phyloP scores from a whole-genome alignment of 495 filamentous ascomycete genomes.

The Penicillium ochrochloron region DNA sequence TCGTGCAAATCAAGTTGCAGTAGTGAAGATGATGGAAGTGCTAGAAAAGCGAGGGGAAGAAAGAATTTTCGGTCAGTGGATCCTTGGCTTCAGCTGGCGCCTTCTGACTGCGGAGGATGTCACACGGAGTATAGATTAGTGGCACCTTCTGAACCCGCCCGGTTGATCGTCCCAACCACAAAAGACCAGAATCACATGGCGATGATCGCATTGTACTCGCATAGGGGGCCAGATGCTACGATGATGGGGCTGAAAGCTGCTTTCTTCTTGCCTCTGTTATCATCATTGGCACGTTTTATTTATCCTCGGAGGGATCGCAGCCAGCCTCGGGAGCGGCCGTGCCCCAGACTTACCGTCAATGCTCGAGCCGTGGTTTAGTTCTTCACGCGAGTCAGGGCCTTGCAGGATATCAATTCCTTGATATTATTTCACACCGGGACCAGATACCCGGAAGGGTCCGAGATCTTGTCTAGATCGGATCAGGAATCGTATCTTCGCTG shows the following conservation, averaged over 20 bases:
- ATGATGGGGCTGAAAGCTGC: neutral
- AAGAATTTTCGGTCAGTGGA: neutral
- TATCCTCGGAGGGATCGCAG: conserved; percentile 7
- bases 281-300: conserved; percentile 12
- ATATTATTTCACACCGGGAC: no score
- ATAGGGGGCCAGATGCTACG: neutral
- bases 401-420: neutral
- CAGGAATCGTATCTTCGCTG: no score
- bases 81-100: neutral
- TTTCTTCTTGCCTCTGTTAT: neutral
- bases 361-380: conserved; percentile 23
- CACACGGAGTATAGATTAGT: neutral
- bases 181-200: neutral
- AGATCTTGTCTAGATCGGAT: neutral
- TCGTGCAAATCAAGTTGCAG: neutral
- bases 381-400: conserved; percentile 3
- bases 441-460: neutral
- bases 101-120: neutral
- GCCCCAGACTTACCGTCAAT: conserved; percentile 9
- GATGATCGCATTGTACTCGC: neutral
- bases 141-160: neutral
- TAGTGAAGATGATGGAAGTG: neutral
- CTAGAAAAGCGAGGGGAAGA: neutral
- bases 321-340: conserved; percentile 27
- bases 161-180: neutral